A percentile compares a stretch with the other conserved stretches of the same genome.
phyloP scores from a whole-genome alignment of 495 filamentous ascomycete species.

The Podospora anserina region DNA sequence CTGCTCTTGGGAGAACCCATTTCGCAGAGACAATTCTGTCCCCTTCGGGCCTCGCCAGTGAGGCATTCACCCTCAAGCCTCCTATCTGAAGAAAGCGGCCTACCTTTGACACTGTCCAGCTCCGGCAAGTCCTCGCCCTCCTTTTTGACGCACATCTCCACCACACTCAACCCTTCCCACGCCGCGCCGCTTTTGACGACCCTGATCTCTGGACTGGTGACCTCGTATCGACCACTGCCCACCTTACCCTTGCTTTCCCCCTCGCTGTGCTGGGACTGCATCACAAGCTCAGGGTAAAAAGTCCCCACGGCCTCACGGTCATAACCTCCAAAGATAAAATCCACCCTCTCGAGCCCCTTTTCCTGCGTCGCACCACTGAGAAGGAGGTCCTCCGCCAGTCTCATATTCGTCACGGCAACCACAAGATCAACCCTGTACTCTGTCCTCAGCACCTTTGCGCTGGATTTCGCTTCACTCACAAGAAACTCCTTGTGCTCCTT shows the following conservation, averaged over 20 bases:
- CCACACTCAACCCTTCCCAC: background rate
- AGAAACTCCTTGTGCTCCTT: background rate
- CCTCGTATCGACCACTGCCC: background rate
- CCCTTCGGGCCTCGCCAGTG: background rate
- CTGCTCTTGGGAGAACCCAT: background rate
- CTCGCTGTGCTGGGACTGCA: background rate
- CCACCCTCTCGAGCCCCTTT: background rate
- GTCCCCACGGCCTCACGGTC: background rate
- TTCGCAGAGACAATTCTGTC: background rate
- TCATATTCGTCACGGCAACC: slow-evolving; percentile 4
- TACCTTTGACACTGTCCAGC: background rate
- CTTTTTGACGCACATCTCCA: background rate
- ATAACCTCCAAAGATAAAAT: slow-evolving; percentile 6
- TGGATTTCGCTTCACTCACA: background rate
- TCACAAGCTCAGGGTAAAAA: background rate
- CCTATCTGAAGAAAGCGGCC: background rate
- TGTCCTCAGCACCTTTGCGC: background rate
- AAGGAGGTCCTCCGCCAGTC: background rate
- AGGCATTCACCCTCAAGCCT: background rate
- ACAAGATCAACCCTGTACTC: background rate
- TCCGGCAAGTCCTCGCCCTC: background rate
- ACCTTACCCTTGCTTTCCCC: background rate
- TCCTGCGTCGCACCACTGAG: background rate
- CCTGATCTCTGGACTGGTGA: background rate
- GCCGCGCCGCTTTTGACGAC: background rate